Evolutionary conservation across 2,329 filamentous ascomycete genomes (phyloP).

Genomic region (Endothia cerciana): DNA sequence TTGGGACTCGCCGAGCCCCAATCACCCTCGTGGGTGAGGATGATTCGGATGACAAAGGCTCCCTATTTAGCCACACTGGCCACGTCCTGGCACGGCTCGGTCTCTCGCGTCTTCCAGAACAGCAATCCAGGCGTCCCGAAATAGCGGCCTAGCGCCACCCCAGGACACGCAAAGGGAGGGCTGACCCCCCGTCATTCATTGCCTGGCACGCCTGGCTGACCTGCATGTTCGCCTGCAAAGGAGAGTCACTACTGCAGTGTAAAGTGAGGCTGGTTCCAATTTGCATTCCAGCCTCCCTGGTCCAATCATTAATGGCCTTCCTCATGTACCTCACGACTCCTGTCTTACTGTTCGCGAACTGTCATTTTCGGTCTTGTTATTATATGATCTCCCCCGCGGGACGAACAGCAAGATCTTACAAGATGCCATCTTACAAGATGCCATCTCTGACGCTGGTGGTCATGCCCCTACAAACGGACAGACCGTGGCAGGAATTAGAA

Average conservation of each 20-base stretch:
- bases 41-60: conserved; percentile 9
- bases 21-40: conserved; percentile 10
- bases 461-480: neutral
- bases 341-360: neutral
- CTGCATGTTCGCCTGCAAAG: conserved; percentile 24
- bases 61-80: conserved; percentile 20
- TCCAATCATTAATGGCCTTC: conserved; percentile 24
- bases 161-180: conserved; percentile 19
- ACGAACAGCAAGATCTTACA: too few species aligned
- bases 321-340: conserved; percentile 26
- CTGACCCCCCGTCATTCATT: conserved; percentile 15
- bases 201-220: conserved; percentile 20
- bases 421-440: neutral
- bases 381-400: too few species aligned
- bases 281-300: conserved; percentile 24
- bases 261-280: conserved; percentile 32
- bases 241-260: conserved; percentile 29
- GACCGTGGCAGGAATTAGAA: neutral
- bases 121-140: conserved; percentile 21
- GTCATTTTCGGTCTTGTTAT: neutral
- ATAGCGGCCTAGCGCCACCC: conserved; percentile 24
- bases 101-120: conserved; percentile 12
- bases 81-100: conserved; percentile 18
- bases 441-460: neutral
- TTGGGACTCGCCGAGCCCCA: conserved; percentile 11